Evolutionary conservation across 1,284 basidiomycete genomes (phyloP).

Genomic region (Ceratobasidium sp.): DNA sequence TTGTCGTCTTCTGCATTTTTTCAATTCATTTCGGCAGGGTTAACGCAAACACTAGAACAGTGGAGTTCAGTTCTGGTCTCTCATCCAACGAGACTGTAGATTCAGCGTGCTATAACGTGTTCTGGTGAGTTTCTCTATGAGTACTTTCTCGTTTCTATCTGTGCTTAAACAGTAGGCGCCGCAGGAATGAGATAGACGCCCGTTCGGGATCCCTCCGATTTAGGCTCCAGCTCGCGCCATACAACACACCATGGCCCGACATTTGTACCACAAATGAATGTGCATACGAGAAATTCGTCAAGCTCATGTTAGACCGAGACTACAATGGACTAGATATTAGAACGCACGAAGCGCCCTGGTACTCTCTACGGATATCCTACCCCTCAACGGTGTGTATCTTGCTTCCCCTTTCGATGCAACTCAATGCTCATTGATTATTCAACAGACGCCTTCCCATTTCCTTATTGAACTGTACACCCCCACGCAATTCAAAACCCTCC

Average conservation of each 20-base stretch:
- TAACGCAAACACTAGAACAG: too few species aligned
- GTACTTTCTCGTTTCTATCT: too few species aligned
- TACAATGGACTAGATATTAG: not conserved
- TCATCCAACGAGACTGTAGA: too few species aligned
- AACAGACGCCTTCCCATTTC: slow-evolving; percentile 27
- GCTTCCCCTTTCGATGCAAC: not conserved
- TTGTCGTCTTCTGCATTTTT: too few species aligned
- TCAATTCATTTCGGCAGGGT: too few species aligned
- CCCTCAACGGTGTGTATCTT: slow-evolving; percentile 18
- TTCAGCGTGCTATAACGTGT: too few species aligned
- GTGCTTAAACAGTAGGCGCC: too few species aligned
- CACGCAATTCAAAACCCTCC: not conserved
- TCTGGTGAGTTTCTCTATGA: too few species aligned
- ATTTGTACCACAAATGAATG: slow-evolving; percentile 11
- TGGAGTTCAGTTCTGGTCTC: too few species aligned
- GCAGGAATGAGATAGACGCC: not conserved
- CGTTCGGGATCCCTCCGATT: not conserved
- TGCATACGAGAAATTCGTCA: not conserved
- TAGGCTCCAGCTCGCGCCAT: not conserved
- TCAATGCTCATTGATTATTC: not conserved
- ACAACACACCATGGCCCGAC: slow-evolving; percentile 3
- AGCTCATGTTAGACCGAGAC: not conserved
- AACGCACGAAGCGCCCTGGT: not conserved
- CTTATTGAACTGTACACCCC: slow-evolving; percentile 13
- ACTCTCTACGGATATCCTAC: slow-evolving; percentile 29